These are phyloP conservation scores for Xylariales sp. DNA, from an alignment of 2,329 filamentous ascomycete species.

Conservation along the genomic window DNA sequence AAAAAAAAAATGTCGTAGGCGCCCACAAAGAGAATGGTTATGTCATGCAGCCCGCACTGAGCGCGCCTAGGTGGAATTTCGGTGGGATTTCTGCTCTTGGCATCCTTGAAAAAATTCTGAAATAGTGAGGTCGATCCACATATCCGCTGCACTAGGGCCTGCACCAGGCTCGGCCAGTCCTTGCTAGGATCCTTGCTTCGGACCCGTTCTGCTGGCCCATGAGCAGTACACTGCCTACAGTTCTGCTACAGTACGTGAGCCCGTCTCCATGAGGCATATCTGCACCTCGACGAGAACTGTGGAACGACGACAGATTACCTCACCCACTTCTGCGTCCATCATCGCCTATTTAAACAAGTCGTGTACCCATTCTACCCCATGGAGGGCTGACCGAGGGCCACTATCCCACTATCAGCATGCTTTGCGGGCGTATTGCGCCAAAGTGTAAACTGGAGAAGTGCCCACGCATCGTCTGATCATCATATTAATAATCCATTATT, in stretches of 20 bases:
- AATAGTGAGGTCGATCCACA: conserved; percentile 15
- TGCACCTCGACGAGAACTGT: conserved; percentile 12
- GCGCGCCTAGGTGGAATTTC: neutral
- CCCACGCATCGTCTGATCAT: neutral
- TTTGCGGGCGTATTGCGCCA: conserved; percentile 7
- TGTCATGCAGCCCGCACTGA: neutral
- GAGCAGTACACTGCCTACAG: neutral
- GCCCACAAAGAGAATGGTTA: no score
- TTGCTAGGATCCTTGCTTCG: neutral
- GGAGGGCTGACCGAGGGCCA: conserved; percentile 2
- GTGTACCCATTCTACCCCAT: conserved; percentile 14
- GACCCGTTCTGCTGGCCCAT: conserved; percentile 10
- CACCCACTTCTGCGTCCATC: conserved; percentile 19
- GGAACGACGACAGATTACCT: conserved; percentile 11
- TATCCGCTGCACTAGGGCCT: no score
- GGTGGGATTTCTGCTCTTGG: neutral
- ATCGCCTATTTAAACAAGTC: conserved; percentile 12
- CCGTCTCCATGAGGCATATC: no score
- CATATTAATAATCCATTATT: conserved; percentile 21
- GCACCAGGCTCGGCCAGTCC: no score
- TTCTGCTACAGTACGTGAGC: no score
- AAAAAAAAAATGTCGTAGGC: no score
- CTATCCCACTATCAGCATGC: conserved; percentile 4
- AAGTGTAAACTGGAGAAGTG: conserved; percentile 13
- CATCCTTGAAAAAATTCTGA: conserved; percentile 17